These are phyloP conservation scores for Yarrowia divulgata DNA, from an alignment of 805 yeast species.

Conservation along the genomic window DNA sequence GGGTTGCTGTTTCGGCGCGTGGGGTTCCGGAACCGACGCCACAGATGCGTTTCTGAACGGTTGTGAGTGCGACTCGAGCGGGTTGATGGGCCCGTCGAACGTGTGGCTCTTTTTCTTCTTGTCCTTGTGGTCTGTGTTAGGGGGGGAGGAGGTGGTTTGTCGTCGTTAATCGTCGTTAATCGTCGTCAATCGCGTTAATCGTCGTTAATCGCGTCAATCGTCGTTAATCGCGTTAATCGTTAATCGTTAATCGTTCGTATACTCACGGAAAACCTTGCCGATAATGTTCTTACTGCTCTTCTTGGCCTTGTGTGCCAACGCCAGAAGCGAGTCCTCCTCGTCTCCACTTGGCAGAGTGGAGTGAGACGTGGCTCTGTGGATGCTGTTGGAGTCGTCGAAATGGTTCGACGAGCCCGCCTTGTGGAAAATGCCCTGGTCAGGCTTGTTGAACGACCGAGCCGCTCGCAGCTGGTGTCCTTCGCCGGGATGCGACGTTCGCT, in stretches of 20 bases:
- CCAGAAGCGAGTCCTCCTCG: conserved; percentile 8
- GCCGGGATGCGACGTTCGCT: conserved; percentile 8
- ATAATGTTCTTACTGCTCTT: conserved; percentile 19
- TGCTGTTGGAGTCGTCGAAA: conserved; percentile 17
- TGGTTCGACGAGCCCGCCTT: conserved; percentile 23
- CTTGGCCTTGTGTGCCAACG: conserved; percentile 25
- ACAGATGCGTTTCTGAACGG: conserved; percentile 36
- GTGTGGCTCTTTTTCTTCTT: conserved; percentile 25
- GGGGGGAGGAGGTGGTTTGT: no score
- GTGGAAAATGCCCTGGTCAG: conserved; percentile 32
- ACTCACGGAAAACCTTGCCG: conserved; percentile 38
- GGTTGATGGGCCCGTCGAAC: conserved; percentile 31
- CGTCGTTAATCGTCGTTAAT: no score
- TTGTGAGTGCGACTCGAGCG: conserved; percentile 8
- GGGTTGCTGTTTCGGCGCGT: conserved; percentile 6
- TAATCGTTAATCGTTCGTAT: no score
- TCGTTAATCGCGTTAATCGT: no score
- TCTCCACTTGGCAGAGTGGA: conserved; percentile 23
- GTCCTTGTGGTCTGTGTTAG: conserved; percentile 36
- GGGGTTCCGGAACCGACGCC: conserved; percentile 35
- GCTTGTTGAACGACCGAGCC: conserved; percentile 27
- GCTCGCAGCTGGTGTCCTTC: conserved; percentile 26
- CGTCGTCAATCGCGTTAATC: no score
- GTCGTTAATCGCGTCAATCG: no score
- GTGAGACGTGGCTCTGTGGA: conserved; percentile 14